Base-by-base conservation (phyloP, 768 basidiomycete species). In the Fomitopsis serialis region DNA sequence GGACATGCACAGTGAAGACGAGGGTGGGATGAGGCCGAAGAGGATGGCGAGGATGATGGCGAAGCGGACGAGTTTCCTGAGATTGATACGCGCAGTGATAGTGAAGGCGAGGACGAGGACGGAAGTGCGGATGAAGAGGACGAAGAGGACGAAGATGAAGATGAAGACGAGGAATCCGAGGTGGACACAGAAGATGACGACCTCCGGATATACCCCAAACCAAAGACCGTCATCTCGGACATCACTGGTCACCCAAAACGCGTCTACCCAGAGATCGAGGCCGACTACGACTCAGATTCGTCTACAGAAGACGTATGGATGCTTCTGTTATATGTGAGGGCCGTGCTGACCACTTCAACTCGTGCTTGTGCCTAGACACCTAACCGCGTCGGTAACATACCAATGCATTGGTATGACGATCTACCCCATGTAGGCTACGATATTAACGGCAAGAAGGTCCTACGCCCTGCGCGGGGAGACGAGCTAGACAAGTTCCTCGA, bases 391-490 rank as follows among this genome's bases (percentile, higher is more conserved):
- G 97, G 97, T 50, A 80, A 96, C 70, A 75, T 99, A 56, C 97
- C 97, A 44, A 87, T 89, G 79, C 94, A 99, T 64, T 99, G 96
- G 94, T 99, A 99, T 69, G 97, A 98, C 67, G 95, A 98, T 74
- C 75, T 99, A 60, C 97, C 97, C n/a, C 97, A 99, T 70, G 81
- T 99, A 65, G 97, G 97, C 44, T 99, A 99, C 72, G 83, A 93
- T 69, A 85, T 98, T 61, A 82, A 94, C 67, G 97, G 97, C 50
- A 96, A 92, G 73, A 87, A 87, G 67, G 85, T 99, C 45, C 78
- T 98, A 58, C 87, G 93, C 50, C 95, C 97, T 12, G 96, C 93
- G 42, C 85, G 87, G 61, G 94, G 94, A 42, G 97, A 99, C 65
- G 97, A 98, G 68, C 74, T 99, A 49, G 97, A 99, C 75, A 97